Evolutionary conservation across 2,329 filamentous ascomycete genomes (phyloP), one percentile per base, ranked within the genome.

Genomic region (Polychaeton citri): DNA sequence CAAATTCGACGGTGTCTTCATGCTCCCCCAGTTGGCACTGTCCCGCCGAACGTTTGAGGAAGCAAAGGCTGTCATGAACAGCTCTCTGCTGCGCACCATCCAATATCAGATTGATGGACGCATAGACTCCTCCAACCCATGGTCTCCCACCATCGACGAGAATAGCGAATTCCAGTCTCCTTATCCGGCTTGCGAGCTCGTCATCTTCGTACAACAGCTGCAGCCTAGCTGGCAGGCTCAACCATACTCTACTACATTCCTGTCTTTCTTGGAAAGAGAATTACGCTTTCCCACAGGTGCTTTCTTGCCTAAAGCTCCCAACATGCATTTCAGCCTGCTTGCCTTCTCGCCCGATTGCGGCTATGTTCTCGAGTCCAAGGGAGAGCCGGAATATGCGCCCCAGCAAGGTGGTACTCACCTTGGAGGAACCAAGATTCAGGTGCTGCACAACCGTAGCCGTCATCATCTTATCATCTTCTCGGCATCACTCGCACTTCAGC

Each of bases 1-100:
- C 53, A 95, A 93, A 63, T 71, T 90, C 51, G 76, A 80, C n/a
- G 87, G 90, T 30, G 79, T 96, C 38, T 93, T 93, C 55, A 81
- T 79, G 2, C 64, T 96, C 32, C 87, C 90, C 18, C 86, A 96
- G 57, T 70, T 98, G 35, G 68, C 81, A 1, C 71, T 83, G 12
- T 72, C 69, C 5, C 52, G 63, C 16, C 60, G 65, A 38, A 62
- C 65, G 2, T 79, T 73, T 47, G 57, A 54, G 5, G 43, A 51
- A 1, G 50, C 62, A 3, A 58, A 59, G 34, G 63, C 64, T 34
- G 62, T 93, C 12, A 65, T 96, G 21, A 82, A 88, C 49, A 66
- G 71, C 44, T 87, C 82, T 0, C 64, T 95, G 10, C 70, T 74
- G 15, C 66, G 73, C 35, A 71, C 75, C 0, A 74, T 94, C 2